Evolutionary conservation across 257 asterid genomes (phyloP).

Genomic region (Coffea canephora): DNA sequence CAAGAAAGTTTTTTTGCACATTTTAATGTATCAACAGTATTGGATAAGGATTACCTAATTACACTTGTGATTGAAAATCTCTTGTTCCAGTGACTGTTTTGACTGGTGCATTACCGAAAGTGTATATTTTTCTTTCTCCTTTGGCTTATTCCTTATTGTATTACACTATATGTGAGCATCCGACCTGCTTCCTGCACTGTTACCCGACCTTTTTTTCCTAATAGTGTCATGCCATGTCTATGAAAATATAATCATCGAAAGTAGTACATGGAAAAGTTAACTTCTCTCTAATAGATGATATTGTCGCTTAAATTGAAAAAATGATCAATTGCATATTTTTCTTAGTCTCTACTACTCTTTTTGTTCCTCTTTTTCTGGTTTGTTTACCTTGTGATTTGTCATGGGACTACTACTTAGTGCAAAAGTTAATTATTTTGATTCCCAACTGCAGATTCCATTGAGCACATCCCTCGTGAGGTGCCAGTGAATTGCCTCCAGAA

Average conservation of each 20-base stretch:
- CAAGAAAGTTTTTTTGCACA: background rate
- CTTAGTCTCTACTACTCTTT: background rate
- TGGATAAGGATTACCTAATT: background rate
- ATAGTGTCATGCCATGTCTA: background rate
- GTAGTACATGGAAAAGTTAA: background rate
- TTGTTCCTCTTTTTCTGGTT: background rate
- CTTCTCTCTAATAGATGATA: background rate
- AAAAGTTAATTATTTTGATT: slow-evolving; percentile 18
- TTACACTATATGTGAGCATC: background rate
- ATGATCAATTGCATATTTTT: background rate
- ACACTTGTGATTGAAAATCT: background rate
- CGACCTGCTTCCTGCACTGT: background rate
- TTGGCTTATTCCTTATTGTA: background rate
- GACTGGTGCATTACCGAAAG: background rate
- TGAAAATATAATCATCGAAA: background rate
- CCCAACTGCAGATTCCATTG: slow-evolving; percentile 42
- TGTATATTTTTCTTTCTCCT: background rate
- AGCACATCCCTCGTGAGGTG: slow-evolving; percentile 56
- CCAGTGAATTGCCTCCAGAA: slow-evolving; percentile 54
- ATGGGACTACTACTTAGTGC: slow-evolving; percentile 9
- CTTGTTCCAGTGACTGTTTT: background rate
- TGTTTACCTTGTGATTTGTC: background rate
- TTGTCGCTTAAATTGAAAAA: background rate
- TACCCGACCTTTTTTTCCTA: no score
- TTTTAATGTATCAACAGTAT: background rate